Conservation (phyloP, 202 grass and related monocot species). For the Dendrocalamus latiflorus region DNA sequence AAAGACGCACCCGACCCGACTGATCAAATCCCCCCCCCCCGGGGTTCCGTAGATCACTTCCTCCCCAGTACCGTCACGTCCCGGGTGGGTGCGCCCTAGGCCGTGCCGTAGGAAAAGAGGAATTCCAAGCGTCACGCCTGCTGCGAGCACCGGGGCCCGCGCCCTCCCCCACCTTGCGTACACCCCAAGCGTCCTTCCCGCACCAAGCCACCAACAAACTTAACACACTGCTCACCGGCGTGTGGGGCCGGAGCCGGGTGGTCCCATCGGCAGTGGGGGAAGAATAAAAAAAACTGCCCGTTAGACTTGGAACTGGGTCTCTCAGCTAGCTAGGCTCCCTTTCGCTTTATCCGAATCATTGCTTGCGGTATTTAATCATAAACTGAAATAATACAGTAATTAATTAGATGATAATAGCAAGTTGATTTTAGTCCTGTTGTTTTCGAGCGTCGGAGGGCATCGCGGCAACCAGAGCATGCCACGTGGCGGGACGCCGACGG, state of each 20-base stretch:
- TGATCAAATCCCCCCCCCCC: too few relatives aligned
- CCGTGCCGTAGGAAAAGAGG: slow-evolving; percentile 8
- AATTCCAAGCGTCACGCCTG: slow-evolving; percentile 43
- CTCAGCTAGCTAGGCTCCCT: too few relatives aligned
- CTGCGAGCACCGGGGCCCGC: neutral
- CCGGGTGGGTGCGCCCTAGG: neutral
- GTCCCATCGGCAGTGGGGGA: neutral
- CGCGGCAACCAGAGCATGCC: neutral
- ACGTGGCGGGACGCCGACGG: neutral
- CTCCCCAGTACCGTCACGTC: too few relatives aligned
- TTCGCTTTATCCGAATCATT: slow-evolving; percentile 28
- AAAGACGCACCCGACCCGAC: neutral
- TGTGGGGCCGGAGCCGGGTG: fast-evolving
- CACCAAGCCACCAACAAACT: neutral
- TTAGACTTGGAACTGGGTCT: neutral
- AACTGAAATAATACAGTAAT: neutral
- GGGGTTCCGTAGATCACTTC: too few relatives aligned
- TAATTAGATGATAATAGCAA: neutral
- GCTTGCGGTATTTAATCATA: neutral
- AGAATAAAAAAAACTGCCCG: neutral
- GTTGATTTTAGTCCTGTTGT: neutral
- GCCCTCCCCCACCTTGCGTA: slow-evolving; percentile 28
- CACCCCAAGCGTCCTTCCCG: slow-evolving; percentile 41
- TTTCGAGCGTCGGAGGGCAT: neutral
- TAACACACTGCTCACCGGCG: neutral